Percentiles rank a stretch among this genome's conserved stretches.
These are phyloP conservation scores for Leccinum subspadiceum DNA, from an alignment of 1,284 basidiomycete genomes.

Conservation along the genomic window DNA sequence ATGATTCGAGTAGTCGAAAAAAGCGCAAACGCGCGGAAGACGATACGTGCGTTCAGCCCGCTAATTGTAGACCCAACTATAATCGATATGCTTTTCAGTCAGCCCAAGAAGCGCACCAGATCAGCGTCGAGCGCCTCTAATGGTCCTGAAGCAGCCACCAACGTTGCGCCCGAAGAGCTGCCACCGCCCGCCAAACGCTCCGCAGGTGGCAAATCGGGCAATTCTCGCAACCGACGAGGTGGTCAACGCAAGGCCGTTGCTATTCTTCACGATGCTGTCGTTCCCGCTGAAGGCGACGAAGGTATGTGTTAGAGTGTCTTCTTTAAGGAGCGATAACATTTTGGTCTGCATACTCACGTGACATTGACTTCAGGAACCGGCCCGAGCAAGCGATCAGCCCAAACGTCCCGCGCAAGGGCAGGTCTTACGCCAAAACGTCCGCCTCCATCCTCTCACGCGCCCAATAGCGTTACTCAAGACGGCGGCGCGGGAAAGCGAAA, in stretches of 20 bases:
- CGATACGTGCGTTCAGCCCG: constrained; percentile 52
- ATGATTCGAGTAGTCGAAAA: constrained; percentile 52
- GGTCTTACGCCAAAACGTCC: constrained; percentile 44
- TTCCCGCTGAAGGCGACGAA: constrained; percentile 59
- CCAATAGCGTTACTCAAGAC: constrained; percentile 43
- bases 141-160: constrained; percentile 38
- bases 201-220: constrained; percentile 30
- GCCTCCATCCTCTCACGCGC: constrained; percentile 44
- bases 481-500: constrained; percentile 43
- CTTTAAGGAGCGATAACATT: constrained; percentile 10
- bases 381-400: constrained; percentile 43
- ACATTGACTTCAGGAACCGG: constrained; percentile 27
- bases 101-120: constrained; percentile 63
- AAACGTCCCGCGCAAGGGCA: constrained; percentile 48
- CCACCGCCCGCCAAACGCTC: constrained; percentile 33
- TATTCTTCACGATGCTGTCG: constrained; percentile 39
- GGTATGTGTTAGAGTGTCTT: constrained; percentile 43
- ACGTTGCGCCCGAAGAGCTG: constrained; percentile 43
- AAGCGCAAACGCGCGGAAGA: constrained; percentile 76
- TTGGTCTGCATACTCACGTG: constrained; percentile 39
- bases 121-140: constrained; percentile 70
- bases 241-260: constrained; percentile 30
- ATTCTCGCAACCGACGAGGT: constrained; percentile 40
- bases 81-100: constrained; percentile 37
- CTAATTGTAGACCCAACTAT: constrained; percentile 9